phyloP scores from a whole-genome alignment of 2,329 filamentous ascomycete genomes.

The Aspergillus novofumigatus region DNA sequence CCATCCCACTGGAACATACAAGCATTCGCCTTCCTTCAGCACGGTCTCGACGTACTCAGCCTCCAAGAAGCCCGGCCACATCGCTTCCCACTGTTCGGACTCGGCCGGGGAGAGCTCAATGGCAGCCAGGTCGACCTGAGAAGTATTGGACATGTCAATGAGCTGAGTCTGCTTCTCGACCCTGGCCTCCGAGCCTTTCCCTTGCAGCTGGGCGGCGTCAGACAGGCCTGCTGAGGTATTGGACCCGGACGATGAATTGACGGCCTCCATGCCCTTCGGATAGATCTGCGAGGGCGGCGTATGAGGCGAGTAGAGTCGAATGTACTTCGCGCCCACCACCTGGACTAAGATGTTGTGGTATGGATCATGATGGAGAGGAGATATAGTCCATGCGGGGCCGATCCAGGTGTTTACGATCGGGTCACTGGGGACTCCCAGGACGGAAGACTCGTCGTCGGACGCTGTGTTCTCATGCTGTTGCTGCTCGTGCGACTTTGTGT shows the following conservation, averaged over 20 bases:
- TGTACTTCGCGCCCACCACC: slow-evolving; percentile 84
- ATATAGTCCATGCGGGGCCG: slow-evolving; percentile 81
- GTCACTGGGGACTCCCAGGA: slow-evolving; percentile 29
- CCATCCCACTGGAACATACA: slow-evolving; percentile 93
- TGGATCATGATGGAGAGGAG: slow-evolving; percentile 86
- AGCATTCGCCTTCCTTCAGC: slow-evolving; percentile 71
- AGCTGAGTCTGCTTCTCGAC: slow-evolving; percentile 13
- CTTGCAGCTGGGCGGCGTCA: not conserved
- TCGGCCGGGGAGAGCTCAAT: slow-evolving; percentile 53
- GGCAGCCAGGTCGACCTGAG: slow-evolving; percentile 68
- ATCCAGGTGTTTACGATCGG: slow-evolving; percentile 89
- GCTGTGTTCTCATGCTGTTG: slow-evolving; percentile 3
- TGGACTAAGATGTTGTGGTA: slow-evolving; percentile 92
- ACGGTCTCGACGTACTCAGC: slow-evolving; percentile 70
- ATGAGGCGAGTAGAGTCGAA: slow-evolving; percentile 76
- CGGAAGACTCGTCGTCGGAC: slow-evolving; percentile 5
- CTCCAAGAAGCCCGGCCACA: slow-evolving; percentile 54
- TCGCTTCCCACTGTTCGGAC: slow-evolving; percentile 38
- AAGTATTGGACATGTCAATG: slow-evolving; percentile 92
- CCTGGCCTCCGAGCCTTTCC: slow-evolving; percentile 1
- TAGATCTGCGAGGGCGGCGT: slow-evolving; percentile 47
- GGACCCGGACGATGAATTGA: slow-evolving; percentile 16
- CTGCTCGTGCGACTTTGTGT: not conserved
- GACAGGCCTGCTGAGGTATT: slow-evolving; percentile 1
- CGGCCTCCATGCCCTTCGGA: slow-evolving; percentile 36